Evolutionary conservation across 1,284 basidiomycete genomes (phyloP).

Genomic region (Ganoderma boninense): DNA sequence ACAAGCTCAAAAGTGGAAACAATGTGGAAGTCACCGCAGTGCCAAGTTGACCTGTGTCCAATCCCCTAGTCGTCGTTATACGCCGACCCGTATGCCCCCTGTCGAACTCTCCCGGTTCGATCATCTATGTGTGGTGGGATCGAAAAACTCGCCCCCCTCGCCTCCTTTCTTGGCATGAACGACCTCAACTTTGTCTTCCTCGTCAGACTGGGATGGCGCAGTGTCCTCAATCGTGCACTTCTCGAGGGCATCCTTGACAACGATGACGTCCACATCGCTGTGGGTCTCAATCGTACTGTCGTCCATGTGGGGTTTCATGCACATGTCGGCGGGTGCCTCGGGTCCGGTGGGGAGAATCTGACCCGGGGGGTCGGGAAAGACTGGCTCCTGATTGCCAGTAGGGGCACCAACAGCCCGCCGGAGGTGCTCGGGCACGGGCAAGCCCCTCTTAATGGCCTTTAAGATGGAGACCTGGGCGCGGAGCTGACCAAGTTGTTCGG

Average conservation of each 20-base stretch:
- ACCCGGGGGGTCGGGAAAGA: slow-evolving; percentile 57
- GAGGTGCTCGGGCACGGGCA: slow-evolving; percentile 83
- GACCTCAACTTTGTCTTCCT: slow-evolving; percentile 36
- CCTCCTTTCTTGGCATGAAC: slow-evolving; percentile 38
- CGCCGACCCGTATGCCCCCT: not conserved
- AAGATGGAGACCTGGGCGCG: slow-evolving; percentile 92
- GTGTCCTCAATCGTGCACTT: slow-evolving; percentile 4
- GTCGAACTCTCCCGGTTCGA: not conserved
- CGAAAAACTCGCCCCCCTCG: not conserved
- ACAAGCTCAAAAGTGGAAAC: not conserved
- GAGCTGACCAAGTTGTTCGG: slow-evolving; percentile 85
- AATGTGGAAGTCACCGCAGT: not conserved
- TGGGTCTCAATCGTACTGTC: slow-evolving; percentile 84
- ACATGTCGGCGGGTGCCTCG: slow-evolving; percentile 69
- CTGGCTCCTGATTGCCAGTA: slow-evolving; percentile 45
- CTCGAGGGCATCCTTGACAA: slow-evolving; percentile 25
- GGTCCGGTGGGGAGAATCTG: slow-evolving; percentile 69
- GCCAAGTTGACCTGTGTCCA: no score
- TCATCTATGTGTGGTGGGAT: not conserved
- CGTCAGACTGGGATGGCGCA: slow-evolving; percentile 14
- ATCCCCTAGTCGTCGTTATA: not conserved
- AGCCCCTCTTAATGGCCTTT: slow-evolving; percentile 82
- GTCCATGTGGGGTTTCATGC: slow-evolving; percentile 60
- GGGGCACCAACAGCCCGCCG: slow-evolving; percentile 80
- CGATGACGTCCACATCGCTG: slow-evolving; percentile 55